Evolutionary conservation across 257 asterid genomes (phyloP).

Genomic region (Solanum appendiculatum): DNA sequence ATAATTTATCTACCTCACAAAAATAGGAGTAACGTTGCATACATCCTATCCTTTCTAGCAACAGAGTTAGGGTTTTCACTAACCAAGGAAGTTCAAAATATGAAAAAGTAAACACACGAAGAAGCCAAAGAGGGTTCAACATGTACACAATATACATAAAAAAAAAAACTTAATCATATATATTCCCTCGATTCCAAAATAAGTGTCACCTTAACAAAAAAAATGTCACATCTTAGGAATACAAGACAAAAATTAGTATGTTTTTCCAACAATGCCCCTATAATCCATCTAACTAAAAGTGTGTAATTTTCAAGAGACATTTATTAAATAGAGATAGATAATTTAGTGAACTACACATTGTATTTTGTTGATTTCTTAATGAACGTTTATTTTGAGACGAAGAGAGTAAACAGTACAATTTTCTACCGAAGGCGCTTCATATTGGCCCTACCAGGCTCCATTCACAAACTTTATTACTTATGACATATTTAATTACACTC

Average conservation of each 20-base stretch:
- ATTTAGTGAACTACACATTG: no score
- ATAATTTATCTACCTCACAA: not conserved
- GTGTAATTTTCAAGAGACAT: not conserved
- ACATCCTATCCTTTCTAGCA: no score
- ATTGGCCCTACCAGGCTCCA: not conserved
- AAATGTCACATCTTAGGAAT: not conserved
- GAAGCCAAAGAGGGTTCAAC: no score
- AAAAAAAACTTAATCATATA: no score
- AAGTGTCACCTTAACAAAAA: no score
- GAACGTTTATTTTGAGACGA: not conserved
- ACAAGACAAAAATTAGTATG: not conserved
- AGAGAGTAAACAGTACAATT: not conserved
- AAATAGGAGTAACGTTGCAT: not conserved
- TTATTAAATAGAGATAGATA: no score
- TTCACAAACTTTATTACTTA: not conserved
- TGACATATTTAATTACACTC: not conserved
- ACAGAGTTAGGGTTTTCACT: not conserved
- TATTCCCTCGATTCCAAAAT: no score
- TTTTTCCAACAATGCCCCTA: not conserved
- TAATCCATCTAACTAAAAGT: not conserved
- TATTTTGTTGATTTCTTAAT: no score
- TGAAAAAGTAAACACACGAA: no score
- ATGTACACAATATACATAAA: not conserved
- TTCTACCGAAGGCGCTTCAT: no score
- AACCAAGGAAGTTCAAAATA: not conserved